phyloP scores from a whole-genome alignment of 1,284 basidiomycete species.

The Ceratobasidium sp. region DNA sequence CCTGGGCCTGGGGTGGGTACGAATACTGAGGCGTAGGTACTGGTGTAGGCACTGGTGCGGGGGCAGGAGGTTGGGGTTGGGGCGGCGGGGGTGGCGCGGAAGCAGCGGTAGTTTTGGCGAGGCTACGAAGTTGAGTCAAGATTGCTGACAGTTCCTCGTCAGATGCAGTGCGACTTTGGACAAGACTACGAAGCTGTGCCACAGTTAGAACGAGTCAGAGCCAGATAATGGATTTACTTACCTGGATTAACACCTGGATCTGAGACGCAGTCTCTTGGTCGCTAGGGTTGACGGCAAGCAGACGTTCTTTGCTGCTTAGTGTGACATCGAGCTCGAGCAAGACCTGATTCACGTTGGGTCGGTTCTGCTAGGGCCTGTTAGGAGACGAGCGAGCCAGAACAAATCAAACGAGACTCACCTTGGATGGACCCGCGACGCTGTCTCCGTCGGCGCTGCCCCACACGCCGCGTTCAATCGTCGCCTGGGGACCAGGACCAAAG shows the following conservation, averaged over 20 bases:
- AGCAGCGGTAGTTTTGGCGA: slow-evolving; percentile 56
- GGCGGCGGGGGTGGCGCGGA: slow-evolving; percentile 52
- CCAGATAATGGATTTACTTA: slow-evolving; percentile 51
- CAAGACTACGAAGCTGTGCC: slow-evolving; percentile 72
- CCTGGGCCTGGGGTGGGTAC: neutral
- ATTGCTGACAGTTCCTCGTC: slow-evolving; percentile 83
- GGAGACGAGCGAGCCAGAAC: slow-evolving; percentile 51
- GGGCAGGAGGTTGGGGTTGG: slow-evolving; percentile 48
- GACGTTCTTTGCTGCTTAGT: slow-evolving; percentile 75
- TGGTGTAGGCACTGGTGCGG: slow-evolving; percentile 48
- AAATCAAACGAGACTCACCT: slow-evolving; percentile 38
- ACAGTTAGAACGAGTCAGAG: slow-evolving; percentile 15
- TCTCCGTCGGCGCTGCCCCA: slow-evolving; percentile 57
- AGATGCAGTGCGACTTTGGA: slow-evolving; percentile 76
- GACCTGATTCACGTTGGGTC: slow-evolving; percentile 69
- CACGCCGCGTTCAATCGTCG: slow-evolving; percentile 76
- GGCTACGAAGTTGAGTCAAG: slow-evolving; percentile 71
- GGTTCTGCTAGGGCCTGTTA: slow-evolving; percentile 48
- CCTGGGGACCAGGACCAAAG: slow-evolving; percentile 77
- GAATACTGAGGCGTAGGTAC: slow-evolving; percentile 51
- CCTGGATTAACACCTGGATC: slow-evolving; percentile 75
- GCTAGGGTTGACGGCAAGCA: slow-evolving; percentile 68
- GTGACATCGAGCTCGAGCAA: slow-evolving; percentile 81
- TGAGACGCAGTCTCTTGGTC: slow-evolving; percentile 66
- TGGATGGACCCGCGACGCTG: slow-evolving; percentile 15